These are phyloP conservation scores for Ophiosphaerella korrae DNA, from an alignment of 2,329 filamentous ascomycete genomes.

Conservation along the genomic window DNA sequence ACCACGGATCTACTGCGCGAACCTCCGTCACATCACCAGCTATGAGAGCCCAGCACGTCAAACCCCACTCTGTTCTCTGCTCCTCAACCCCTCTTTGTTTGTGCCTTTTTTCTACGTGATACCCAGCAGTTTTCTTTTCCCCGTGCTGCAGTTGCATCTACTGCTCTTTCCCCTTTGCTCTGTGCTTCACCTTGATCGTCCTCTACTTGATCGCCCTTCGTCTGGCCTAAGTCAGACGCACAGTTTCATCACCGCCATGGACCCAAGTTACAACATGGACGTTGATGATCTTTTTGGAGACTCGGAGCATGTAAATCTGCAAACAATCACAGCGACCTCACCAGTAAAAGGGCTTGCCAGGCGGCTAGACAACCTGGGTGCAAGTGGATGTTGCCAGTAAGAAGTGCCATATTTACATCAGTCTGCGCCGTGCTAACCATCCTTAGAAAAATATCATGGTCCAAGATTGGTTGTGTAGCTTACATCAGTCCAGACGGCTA, in stretches of 20 bases:
- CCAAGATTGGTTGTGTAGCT: conserved; percentile 82
- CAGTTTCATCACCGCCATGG: conserved; percentile 52
- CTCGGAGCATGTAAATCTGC: conserved; percentile 63
- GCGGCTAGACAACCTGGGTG: conserved; percentile 76
- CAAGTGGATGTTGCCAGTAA: conserved; percentile 81
- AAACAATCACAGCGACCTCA: conserved; percentile 59
- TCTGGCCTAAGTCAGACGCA: too few species aligned
- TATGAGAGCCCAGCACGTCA: conserved; percentile 4
- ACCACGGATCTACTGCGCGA: conserved; percentile 16
- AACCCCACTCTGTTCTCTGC: conserved; percentile 1
- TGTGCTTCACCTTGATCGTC: background rate
- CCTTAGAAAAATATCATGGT: conserved; percentile 80
- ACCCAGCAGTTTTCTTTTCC: conserved; percentile 19
- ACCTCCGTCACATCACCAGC: conserved; percentile 15
- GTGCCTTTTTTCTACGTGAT: conserved; percentile 23
- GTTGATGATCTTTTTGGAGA: conserved; percentile 56
- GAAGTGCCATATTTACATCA: conserved; percentile 37
- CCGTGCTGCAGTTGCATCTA: background rate
- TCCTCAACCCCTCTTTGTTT: conserved; percentile 2
- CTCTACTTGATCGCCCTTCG: background rate
- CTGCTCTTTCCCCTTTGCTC: conserved; percentile 1
- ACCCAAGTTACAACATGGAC: conserved; percentile 48
- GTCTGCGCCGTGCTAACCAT: conserved; percentile 4
- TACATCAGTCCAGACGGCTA: conserved; percentile 75
- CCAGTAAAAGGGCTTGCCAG: conserved; percentile 71